Evolutionary conservation across 140 eudicot species (phyloP).

Genomic region (Ambrosia hybrid): DNA sequence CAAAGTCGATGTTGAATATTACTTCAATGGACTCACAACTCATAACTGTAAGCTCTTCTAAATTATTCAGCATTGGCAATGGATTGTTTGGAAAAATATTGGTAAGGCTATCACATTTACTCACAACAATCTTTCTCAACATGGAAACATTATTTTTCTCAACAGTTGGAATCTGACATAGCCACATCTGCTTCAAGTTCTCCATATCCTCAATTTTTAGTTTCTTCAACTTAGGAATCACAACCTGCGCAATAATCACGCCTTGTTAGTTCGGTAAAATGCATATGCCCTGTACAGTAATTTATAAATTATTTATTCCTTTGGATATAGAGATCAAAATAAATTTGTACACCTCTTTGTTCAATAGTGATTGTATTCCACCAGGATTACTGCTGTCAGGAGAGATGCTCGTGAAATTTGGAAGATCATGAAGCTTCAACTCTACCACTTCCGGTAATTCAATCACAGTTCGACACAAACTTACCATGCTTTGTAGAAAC

Average conservation of each 20-base stretch:
- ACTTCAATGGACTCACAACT: constrained; percentile 9
- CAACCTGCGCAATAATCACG: not conserved
- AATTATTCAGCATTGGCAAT: not conserved
- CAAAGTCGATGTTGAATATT: constrained; percentile 15
- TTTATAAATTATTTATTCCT: not conserved
- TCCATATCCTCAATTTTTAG: not conserved
- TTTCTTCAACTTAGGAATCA: not conserved
- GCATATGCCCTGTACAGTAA: too few relatives aligned
- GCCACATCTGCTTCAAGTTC: constrained; percentile 10
- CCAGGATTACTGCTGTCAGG: not conserved
- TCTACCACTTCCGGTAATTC: not conserved
- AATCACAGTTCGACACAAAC: not conserved
- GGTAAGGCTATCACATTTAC: not conserved
- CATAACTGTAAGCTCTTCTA: not conserved
- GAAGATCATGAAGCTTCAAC: not conserved
- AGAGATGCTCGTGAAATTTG: constrained; percentile 1
- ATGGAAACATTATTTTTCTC: not conserved
- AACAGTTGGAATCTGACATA: not conserved
- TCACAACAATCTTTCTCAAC: not conserved
- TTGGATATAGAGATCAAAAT: not conserved
- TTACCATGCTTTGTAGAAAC: not conserved
- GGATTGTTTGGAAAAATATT: constrained; percentile 20
- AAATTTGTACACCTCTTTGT: not conserved
- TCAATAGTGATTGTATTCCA: not conserved
- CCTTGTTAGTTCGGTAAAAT: not conserved